Conservation (phyloP, 495 filamentous ascomycete species). For the Trichoderma orchidacearum region DNA sequence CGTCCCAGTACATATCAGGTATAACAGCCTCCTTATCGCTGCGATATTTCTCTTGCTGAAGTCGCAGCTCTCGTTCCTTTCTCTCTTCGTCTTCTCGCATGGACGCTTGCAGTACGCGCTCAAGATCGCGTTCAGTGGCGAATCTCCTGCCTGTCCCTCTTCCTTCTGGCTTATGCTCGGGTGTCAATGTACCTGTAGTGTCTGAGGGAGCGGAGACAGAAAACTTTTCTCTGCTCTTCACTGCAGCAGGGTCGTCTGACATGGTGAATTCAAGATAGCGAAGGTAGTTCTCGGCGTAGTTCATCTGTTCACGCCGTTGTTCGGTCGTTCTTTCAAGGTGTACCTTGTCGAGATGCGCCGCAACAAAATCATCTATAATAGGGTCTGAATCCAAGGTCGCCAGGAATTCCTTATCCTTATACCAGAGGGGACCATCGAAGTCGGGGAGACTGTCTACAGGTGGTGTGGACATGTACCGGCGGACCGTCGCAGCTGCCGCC, state of each 20-base stretch:
- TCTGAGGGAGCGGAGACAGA: conserved; percentile 10
- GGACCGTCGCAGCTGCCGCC: conserved; percentile 31
- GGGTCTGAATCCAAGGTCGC: conserved; percentile 14
- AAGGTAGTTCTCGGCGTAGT: conserved; percentile 30
- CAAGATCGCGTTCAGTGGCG: conserved; percentile 58
- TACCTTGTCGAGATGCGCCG: conserved; percentile 13
- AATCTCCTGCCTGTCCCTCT: conserved; percentile 44
- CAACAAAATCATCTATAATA: conserved; percentile 19
- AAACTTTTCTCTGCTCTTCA: conserved; percentile 30
- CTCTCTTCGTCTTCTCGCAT: conserved; percentile 62
- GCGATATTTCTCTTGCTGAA: conserved; percentile 59
- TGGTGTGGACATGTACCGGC: conserved; percentile 33
- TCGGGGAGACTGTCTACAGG: conserved; percentile 30
- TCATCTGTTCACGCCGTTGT: conserved; percentile 14
- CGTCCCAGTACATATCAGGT: conserved; percentile 56
- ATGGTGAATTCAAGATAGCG: conserved; percentile 34
- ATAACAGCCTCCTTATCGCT: conserved; percentile 74
- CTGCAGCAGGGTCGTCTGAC: conserved; percentile 33
- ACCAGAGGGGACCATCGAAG: conserved; percentile 22
- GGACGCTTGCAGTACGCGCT: conserved; percentile 64
- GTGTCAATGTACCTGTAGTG: conserved; percentile 16
- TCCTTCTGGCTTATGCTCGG: conserved; percentile 44
- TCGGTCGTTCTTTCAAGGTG: conserved; percentile 7
- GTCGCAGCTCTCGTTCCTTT: conserved; percentile 52
- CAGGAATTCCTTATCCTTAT: conserved; percentile 21